A percentile compares a stretch with the other conserved stretches of the same genome.
Evolutionary conservation across 2,329 filamentous ascomycete genomes (phyloP).

Genomic region (Scopulariopsis brevicaulis): DNA sequence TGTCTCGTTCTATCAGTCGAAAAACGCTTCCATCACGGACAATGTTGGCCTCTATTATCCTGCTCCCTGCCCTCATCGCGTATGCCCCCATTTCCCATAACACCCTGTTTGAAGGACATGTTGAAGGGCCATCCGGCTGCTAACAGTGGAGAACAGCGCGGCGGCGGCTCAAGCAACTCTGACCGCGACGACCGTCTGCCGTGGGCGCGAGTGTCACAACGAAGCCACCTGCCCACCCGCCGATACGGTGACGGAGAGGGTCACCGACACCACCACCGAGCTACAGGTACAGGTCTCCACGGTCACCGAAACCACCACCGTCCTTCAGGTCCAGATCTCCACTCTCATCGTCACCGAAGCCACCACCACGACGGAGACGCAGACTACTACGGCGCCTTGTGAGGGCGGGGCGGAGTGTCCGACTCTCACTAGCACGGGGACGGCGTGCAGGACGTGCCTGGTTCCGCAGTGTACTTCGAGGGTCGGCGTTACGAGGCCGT

Average conservation of each 20-base stretch:
- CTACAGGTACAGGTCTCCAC: too few relatives aligned
- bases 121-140: too few relatives aligned
- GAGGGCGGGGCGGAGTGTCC: background rate
- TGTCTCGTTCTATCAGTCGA: too few relatives aligned
- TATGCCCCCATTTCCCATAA: too few relatives aligned
- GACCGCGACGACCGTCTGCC: background rate
- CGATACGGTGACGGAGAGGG: background rate
- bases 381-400: background rate
- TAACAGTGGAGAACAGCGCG: background rate
- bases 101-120: too few relatives aligned
- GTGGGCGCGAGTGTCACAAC: background rate
- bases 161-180: background rate
- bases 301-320: background rate
- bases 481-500: background rate
- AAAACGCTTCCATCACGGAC: too few relatives aligned
- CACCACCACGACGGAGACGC: background rate
- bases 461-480: background rate
- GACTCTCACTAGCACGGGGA: background rate
- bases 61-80: too few relatives aligned
- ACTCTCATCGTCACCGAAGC: background rate
- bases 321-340: background rate
- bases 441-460: slow-evolving; percentile 1
- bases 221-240: background rate
- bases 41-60: too few relatives aligned
- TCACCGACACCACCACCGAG: too few relatives aligned